Base-by-base conservation (phyloP, 495 filamentous ascomycete genomes). In the Thozetella sp. region DNA sequence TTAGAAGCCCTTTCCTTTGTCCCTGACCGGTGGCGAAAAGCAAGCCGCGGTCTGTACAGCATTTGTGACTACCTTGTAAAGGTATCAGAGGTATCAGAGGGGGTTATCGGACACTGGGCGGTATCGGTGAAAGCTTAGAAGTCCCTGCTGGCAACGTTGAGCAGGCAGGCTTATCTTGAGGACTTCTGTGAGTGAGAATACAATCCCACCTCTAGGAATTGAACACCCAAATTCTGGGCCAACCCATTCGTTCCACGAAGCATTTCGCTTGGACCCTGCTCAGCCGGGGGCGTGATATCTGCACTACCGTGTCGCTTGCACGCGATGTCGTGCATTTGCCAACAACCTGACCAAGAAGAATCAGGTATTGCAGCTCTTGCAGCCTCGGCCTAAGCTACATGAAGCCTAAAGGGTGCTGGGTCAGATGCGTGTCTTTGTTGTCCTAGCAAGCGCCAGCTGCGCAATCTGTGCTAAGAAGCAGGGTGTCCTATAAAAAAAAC, bases 1-100 rank as follows among this genome's bases (percentile, higher is more conserved):
- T 48, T 48, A 48, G 43, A 20, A 48, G 43, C 43, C n/a, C n/a
- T 48, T 48, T 48, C 43, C n/a, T 48, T 48, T 48, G 43, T 48
- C n/a, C 43, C 6, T 48, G 43, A 48, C 43, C 20, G 43, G 20
- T 19, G 43, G 43, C 43, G 43, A 48, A 48, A n/a, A 48, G 43
- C 20, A 10, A 15, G 43, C 43, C 43, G n/a, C n/a, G 10, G 43
- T 48, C 43, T 48, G 43, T 48, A 48, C n/a, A 48, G 43, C 43
- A 48, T 48, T 37, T 48, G 43, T 48, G 43, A 48, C 20, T 48
- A 48, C 43, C 43, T 20, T 11, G 9, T 37, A 9, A 37, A 37
- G 30, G 17, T 17, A 6, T 6, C 9, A 37, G 30, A 37, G 30
- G 17, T 6, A 37, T 6, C 6, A n/a, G 3, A n/a, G 20, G n/a